Percentiles rank a stretch among this genome's conserved stretches.
Conservation (phyloP, 148 eudicot genomes). For the Spergularia marina region DNA sequence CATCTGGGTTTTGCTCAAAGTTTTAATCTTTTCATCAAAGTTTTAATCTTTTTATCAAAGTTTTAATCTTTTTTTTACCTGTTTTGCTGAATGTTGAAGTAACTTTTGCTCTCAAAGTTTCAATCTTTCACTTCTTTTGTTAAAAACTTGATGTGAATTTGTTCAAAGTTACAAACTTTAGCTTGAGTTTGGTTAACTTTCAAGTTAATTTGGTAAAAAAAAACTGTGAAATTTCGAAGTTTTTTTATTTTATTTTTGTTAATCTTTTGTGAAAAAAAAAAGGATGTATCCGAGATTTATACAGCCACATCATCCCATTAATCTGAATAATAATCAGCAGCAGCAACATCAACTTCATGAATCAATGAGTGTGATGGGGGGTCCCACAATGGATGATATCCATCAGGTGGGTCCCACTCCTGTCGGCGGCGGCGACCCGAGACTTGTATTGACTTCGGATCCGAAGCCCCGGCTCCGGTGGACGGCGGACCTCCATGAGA, state of each 20-base stretch:
- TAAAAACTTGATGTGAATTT: background rate
- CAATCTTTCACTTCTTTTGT: background rate
- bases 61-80: background rate
- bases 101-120: background rate
- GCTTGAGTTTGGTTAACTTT: background rate
- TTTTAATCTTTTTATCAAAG: background rate
- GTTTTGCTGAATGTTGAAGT: too few species aligned
- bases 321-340: conserved; percentile 9
- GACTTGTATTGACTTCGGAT: conserved; percentile 68
- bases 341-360: conserved; percentile 34
- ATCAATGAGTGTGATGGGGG: conserved; percentile 30
- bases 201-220: background rate
- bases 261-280: background rate
- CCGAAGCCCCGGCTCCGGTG: conserved; percentile 83
- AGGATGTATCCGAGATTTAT: conserved; percentile 49
- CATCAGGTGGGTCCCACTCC: conserved; percentile 31
- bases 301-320: conserved; percentile 31
- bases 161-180: background rate
- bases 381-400: conserved; percentile 35
- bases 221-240: background rate
- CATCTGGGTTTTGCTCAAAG: conserved; percentile 3
- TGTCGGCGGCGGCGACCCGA: conserved; percentile 40
- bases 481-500: conserved; percentile 84
- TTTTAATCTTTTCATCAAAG: background rate
- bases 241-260: too few species aligned